A percentile compares a stretch with the other conserved stretches of the same genome.
These are phyloP conservation scores for Podaxis sp. DNA, from an alignment of 768 basidiomycete species.

Conservation along the genomic window DNA sequence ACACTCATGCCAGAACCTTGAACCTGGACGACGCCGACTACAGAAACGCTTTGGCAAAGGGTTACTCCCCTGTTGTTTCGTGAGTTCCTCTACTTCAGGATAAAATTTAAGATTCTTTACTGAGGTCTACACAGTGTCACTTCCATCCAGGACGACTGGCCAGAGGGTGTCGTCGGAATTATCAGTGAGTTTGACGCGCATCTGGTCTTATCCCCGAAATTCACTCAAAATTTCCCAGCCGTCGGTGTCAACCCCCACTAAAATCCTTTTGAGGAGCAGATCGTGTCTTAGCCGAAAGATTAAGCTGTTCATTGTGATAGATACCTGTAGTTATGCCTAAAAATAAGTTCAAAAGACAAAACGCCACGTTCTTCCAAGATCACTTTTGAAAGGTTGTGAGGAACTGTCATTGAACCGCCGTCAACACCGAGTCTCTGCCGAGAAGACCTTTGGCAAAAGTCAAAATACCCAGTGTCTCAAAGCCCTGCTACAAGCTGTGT, in stretches of 20 bases:
- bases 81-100: conserved; percentile 12
- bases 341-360: too few species aligned
- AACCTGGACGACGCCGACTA: conserved; percentile 32
- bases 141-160: conserved; percentile 15
- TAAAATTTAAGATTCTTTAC: background rate
- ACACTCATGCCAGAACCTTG: conserved; percentile 25
- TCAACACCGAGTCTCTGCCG: too few species aligned
- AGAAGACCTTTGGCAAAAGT: too few species aligned
- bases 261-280: background rate
- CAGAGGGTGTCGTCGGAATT: conserved; percentile 14
- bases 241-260: conserved; percentile 5
- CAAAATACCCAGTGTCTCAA: too few species aligned
- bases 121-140: background rate
- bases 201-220: background rate
- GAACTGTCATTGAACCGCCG: too few species aligned
- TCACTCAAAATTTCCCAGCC: background rate
- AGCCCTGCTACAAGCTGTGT: too few species aligned
- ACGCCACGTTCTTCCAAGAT: too few species aligned
- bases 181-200: conserved; percentile 3
- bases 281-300: background rate
- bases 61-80: conserved; percentile 28
- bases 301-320: background rate
- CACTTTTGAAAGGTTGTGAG: too few species aligned
- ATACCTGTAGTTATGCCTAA: background rate
- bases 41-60: conserved; percentile 21